phyloP scores from a whole-genome alignment of 2,329 filamentous ascomycete species.

The Chalaropsis ovoidea region DNA sequence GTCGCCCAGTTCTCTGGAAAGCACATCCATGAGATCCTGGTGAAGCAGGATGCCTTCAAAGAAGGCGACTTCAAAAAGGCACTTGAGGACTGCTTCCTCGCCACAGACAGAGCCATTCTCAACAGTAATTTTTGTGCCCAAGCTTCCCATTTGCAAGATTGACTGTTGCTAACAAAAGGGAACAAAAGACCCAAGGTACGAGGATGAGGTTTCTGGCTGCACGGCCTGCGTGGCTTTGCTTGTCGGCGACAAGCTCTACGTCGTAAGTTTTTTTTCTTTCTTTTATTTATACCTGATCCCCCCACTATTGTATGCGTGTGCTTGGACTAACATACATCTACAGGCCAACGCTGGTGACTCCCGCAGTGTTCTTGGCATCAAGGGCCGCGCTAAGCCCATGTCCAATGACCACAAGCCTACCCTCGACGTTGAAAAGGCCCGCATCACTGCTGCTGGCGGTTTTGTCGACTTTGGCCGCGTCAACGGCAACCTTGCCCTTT shows the following conservation, averaged over 20 bases:
- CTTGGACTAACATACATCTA: conserved; percentile 7
- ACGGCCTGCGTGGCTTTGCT: conserved; percentile 88
- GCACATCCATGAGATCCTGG: conserved; percentile 85
- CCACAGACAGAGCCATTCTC: conserved; percentile 89
- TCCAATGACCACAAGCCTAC: conserved; percentile 99
- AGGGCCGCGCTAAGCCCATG: conserved; percentile 90
- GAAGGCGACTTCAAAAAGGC: conserved; percentile 87
- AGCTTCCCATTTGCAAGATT: neutral
- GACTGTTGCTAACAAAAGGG: neutral
- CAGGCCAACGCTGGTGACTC: conserved; percentile 97
- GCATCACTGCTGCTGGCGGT: conserved; percentile 89
- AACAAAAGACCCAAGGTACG: conserved; percentile 83
- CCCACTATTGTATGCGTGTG: neutral
- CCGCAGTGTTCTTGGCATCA: conserved; percentile 86
- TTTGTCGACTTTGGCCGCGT: conserved; percentile 98
- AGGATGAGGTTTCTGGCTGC: conserved; percentile 96
- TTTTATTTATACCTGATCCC: neutral
- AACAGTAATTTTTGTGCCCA: conserved; percentile 55
- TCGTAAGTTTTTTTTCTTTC: conserved; percentile 62
- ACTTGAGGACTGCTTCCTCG: conserved; percentile 92
- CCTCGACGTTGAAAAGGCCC: conserved; percentile 93
- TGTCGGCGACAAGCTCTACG: conserved; percentile 83
- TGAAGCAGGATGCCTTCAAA: conserved; percentile 90
- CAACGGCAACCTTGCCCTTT: conserved; percentile 93
- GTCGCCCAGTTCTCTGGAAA: conserved; percentile 89